Base-by-base conservation (phyloP, 768 basidiomycete species). In the Lentinula lateritia region DNA sequence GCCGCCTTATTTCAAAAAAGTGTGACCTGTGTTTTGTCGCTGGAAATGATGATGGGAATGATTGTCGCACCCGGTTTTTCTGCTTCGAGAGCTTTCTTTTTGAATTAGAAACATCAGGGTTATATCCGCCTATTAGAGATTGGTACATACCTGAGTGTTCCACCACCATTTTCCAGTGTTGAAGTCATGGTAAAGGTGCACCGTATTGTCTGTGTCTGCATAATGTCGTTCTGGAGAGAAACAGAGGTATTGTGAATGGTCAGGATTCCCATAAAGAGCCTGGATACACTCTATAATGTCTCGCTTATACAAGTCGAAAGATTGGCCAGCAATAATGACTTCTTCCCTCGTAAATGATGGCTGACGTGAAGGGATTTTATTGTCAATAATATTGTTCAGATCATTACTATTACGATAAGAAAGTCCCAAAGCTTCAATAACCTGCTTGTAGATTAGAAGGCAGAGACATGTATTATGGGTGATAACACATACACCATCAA, bases 91-190 rank as follows among this genome's bases (percentile, higher is more conserved):
- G 42, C 15, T 43, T 43, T 43, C n/a, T 43, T 6, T 43, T 16
- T 23, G 23, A 23, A 23, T 23, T 6, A n/a, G 13, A 15, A 43
- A n/a, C 42, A 12, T 10, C n/a, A n/a, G n/a, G 42, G 15, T 16
- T 13, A n/a, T 43, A 43, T 43, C 15, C 13, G 42, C 15, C n/a
- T 16, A 12, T 43, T 13, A 43, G 6, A 43, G 6, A 50, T 28
- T 28, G 60, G 16, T 15, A 66, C 74, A 32, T 62, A 80, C 81
- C 71, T 83, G 82, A 1, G 72, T 76, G 7, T 54, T 50, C 80
- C 81, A 83, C 82, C 81, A 83, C 82, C 82, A 84, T 50, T 74
- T 72, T 0, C 76, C 80, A 0, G 79, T 82, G 45, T 80, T 71
- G 73, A 82, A 76, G 48, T 82, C 79, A 64, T 74, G 69, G 59